Conservation (phyloP, 176 grass and related monocot genomes). For the Olyra latifolia region DNA sequence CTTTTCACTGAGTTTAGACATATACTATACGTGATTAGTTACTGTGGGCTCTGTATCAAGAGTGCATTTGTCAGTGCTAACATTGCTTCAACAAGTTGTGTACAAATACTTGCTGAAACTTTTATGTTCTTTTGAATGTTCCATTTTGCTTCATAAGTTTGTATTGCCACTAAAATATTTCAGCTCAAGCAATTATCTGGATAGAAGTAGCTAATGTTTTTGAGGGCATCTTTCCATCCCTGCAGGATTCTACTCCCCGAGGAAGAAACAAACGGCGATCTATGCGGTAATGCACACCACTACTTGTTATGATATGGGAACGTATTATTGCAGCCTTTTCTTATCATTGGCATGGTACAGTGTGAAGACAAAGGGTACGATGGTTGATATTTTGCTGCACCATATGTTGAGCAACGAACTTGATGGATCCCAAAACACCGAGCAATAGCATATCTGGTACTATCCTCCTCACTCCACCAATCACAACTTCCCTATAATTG, state of each 20-base stretch:
- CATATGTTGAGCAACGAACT: slow-evolving; percentile 89
- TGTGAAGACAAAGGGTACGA: slow-evolving; percentile 63
- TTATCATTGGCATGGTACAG: slow-evolving; percentile 32
- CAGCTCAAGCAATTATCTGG: not conserved
- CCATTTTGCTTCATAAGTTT: not conserved
- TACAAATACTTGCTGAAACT: not conserved
- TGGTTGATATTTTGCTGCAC: slow-evolving; percentile 89
- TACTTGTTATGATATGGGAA: slow-evolving; percentile 15
- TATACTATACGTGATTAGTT: not conserved
- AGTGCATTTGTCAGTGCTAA: not conserved
- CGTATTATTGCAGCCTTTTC: slow-evolving; percentile 6
- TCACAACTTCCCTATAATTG: slow-evolving; percentile 26
- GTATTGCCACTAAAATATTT: not conserved
- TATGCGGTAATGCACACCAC: slow-evolving; percentile 55
- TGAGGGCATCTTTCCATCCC: not conserved
- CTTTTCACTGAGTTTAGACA: not conserved
- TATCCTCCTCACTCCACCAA: not conserved
- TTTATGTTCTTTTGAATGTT: not conserved
- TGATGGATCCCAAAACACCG: slow-evolving; percentile 49
- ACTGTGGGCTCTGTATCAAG: not conserved
- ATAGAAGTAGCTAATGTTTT: slow-evolving; percentile 9
- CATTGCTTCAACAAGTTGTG: not conserved
- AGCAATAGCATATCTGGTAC: slow-evolving; percentile 41
- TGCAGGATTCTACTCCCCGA: slow-evolving; percentile 30
- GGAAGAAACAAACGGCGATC: slow-evolving; percentile 34